Conservation (phyloP, 306 rosid species). For the Corylus avellana region DNA sequence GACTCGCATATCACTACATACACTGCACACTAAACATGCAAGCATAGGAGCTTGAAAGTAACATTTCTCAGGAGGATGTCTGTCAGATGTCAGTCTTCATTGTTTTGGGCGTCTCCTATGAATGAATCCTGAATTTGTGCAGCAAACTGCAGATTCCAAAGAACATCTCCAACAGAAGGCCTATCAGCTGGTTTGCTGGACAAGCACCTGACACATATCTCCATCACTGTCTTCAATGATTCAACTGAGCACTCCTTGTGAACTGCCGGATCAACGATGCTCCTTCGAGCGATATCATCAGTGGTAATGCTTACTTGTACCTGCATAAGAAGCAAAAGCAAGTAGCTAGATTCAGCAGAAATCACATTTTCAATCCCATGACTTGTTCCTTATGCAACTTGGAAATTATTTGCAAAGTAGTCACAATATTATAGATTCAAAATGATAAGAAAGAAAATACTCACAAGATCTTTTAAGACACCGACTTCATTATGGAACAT, state of each 20-base stretch:
- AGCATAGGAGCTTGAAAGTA: conserved; percentile 3
- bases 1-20: neutral
- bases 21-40: neutral
- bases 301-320: conserved; percentile 75
- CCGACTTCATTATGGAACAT: conserved; percentile 85
- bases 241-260: conserved; percentile 79
- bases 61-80: conserved; percentile 35
- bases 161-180: conserved; percentile 88
- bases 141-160: conserved; percentile 95
- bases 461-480: conserved; percentile 80
- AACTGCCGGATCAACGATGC: conserved; percentile 73
- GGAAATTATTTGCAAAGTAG: neutral
- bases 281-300: conserved; percentile 70
- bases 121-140: conserved; percentile 82
- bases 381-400: neutral
- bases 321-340: conserved; percentile 39
- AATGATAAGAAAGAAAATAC: conserved; percentile 35
- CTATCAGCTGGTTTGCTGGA: conserved; percentile 49
- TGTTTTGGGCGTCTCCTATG: conserved; percentile 44
- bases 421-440: neutral
- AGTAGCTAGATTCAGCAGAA: conserved; percentile 5
- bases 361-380: neutral
- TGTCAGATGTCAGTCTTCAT: conserved; percentile 43
- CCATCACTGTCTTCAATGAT: conserved; percentile 82
- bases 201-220: conserved; percentile 82